Percentiles rank a stretch among this genome's conserved stretches.
Conservation (phyloP, 2,329 filamentous ascomycete genomes). For the Alternaria tenuissima region DNA sequence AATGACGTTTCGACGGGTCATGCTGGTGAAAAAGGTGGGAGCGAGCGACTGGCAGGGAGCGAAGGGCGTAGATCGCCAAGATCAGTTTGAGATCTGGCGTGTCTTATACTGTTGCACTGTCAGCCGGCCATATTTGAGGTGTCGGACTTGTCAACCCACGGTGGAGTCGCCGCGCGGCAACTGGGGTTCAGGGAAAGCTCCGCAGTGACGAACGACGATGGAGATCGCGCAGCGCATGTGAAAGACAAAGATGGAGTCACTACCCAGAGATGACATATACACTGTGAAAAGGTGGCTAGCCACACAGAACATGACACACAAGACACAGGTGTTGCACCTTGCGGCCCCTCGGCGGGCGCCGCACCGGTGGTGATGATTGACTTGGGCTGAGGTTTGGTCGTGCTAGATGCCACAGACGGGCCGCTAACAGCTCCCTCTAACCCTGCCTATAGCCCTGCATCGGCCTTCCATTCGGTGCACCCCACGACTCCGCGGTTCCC, state of each 20-base stretch:
- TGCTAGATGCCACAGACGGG: conserved; percentile 2
- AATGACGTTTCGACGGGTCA: conserved; percentile 41
- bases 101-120: conserved; percentile 9
- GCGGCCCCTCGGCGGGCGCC: conserved; percentile 13
- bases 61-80: conserved; percentile 1
- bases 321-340: conserved; percentile 4
- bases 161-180: conserved; percentile 26
- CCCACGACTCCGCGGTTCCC: conserved; percentile 4
- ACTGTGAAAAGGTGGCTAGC: not conserved
- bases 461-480: conserved; percentile 8
- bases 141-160: conserved; percentile 17
- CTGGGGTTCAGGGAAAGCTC: conserved; percentile 7
- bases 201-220: conserved; percentile 5
- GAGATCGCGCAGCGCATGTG: not conserved
- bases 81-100: not conserved
- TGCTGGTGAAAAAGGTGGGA: conserved; percentile 17
- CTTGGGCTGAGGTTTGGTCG: conserved; percentile 7
- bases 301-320: conserved; percentile 9
- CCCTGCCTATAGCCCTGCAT: conserved; percentile 6
- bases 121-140: conserved; percentile 1
- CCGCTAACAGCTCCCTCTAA: conserved; percentile 6
- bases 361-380: conserved; percentile 11
- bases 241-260: not conserved
- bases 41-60: conserved; percentile 5
- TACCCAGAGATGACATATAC: conserved; percentile 5